Percentiles rank a stretch among this genome's conserved stretches.
Evolutionary conservation across 2,329 filamentous ascomycete genomes (phyloP).

Genomic region (Cryoendolithus antarcticus): DNA sequence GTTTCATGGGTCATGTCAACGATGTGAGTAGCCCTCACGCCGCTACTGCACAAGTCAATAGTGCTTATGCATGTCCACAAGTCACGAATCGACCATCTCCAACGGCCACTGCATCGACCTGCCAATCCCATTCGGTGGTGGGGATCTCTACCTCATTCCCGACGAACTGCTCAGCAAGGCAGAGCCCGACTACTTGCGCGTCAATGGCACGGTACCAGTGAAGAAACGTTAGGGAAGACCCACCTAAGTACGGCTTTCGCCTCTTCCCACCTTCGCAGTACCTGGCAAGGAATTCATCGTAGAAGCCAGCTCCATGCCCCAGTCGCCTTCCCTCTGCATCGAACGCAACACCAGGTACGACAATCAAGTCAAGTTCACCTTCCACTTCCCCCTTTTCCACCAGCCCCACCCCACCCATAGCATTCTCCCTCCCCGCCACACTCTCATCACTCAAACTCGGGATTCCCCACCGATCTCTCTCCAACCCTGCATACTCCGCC

Average conservation of each 20-base stretch:
- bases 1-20: background rate
- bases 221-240: conserved; percentile 15
- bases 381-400: conserved; percentile 19
- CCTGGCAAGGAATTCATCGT: conserved; percentile 80
- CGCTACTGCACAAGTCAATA: conserved; percentile 4
- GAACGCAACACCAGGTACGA: conserved; percentile 90
- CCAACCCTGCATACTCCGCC: conserved; percentile 64
- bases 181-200: conserved; percentile 52
- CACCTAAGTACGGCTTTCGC: conserved; percentile 48
- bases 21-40: conserved; percentile 10
- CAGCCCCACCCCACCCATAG: conserved; percentile 53
- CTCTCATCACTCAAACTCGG: conserved; percentile 64
- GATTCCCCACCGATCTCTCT: conserved; percentile 83
- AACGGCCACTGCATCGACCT: conserved; percentile 51
- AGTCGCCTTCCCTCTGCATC: conserved; percentile 63
- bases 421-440: conserved; percentile 55
- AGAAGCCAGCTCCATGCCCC: conserved; percentile 93
- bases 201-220: background rate
- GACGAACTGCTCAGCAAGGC: conserved; percentile 76
- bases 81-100: conserved; percentile 19
- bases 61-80: conserved; percentile 41
- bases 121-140: conserved; percentile 63
- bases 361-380: conserved; percentile 53
- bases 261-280: conserved; percentile 38
- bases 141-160: conserved; percentile 54